Percentiles rank a stretch among this genome's conserved stretches.
phyloP scores from a whole-genome alignment of 2,329 filamentous ascomycete species.

The Clonostachys rosea region DNA sequence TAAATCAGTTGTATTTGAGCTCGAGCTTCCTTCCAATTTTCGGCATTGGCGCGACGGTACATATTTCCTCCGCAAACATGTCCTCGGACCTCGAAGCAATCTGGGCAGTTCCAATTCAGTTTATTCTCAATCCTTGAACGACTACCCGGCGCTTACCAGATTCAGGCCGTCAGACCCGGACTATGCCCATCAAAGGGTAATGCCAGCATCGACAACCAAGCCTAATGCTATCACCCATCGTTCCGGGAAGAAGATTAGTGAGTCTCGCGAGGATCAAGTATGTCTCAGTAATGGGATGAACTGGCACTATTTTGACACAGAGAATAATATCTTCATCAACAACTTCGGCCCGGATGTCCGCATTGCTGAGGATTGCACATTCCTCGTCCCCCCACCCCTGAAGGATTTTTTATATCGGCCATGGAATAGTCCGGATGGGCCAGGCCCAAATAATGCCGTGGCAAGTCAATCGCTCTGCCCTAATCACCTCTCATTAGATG shows the following conservation, averaged over 20 bases:
- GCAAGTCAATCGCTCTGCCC: slow-evolving; percentile 42
- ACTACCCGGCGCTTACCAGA: neutral
- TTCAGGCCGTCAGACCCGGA: neutral
- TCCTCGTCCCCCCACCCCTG: slow-evolving; percentile 29
- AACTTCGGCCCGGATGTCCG: slow-evolving; percentile 6
- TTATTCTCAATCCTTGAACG: neutral
- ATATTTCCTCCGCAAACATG: slow-evolving; percentile 25
- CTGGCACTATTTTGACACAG: slow-evolving; percentile 29
- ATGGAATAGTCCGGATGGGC: slow-evolving; percentile 12
- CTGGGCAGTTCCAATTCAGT: neutral
- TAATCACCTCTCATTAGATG: slow-evolving; percentile 36
- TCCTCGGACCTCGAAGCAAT: slow-evolving; percentile 17
- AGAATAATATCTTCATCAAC: slow-evolving; percentile 4
- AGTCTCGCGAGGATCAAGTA: neutral
- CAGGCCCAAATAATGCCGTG: slow-evolving; percentile 44
- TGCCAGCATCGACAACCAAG: neutral
- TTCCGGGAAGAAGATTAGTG: neutral
- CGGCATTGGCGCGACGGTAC: slow-evolving; percentile 42
- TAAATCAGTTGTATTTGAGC: slow-evolving; percentile 48
- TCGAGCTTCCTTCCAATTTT: slow-evolving; percentile 32
- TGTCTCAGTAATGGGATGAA: slow-evolving; percentile 31
- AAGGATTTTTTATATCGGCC: slow-evolving; percentile 31
- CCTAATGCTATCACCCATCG: neutral
- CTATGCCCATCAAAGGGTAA: neutral
- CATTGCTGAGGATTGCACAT: slow-evolving; percentile 29